These are phyloP conservation scores for Pseudogymnoascus sp. DNA, from an alignment of 2,329 filamentous ascomycete genomes.

Conservation along the genomic window DNA sequence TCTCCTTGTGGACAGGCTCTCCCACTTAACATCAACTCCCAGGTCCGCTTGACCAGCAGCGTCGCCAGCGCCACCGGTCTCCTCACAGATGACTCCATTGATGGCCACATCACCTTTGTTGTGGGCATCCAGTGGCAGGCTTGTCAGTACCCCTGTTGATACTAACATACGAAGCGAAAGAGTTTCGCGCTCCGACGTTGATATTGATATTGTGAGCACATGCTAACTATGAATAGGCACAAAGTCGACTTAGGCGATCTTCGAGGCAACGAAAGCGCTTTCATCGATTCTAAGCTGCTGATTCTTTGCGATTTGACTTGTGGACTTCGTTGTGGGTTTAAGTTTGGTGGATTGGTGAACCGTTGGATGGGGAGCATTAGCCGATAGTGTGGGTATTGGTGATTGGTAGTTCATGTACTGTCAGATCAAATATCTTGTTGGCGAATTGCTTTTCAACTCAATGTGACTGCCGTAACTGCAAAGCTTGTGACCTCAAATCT, in stretches of 20 bases:
- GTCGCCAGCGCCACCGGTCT: slow-evolving; percentile 31
- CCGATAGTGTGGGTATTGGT: not conserved
- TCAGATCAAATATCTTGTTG: not conserved
- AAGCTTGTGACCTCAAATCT: not conserved
- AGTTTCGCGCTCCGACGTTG: not conserved
- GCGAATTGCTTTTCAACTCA: not conserved
- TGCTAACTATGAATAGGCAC: not conserved
- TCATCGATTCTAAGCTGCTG: not conserved
- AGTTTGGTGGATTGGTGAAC: not conserved
- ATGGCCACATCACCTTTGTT: slow-evolving; percentile 39
- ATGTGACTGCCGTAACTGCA: not conserved
- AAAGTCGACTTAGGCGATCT: not conserved
- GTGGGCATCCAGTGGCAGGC: slow-evolving; percentile 35
- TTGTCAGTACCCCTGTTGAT: not conserved
- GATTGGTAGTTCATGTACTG: not conserved
- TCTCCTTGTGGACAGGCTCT: slow-evolving; percentile 43
- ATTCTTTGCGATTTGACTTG: not conserved
- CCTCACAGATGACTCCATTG: slow-evolving; percentile 42
- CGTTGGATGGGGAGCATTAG: not conserved
- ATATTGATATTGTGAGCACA: not conserved
- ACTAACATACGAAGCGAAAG: not conserved
- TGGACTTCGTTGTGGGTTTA: not conserved
- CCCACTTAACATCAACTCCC: slow-evolving; percentile 48
- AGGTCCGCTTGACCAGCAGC: slow-evolving; percentile 35
- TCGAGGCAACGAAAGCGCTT: not conserved